Percentiles rank a stretch among this genome's conserved stretches.
Conservation (phyloP, 768 basidiomycete genomes). For the Podaxis mareebaensis region DNA sequence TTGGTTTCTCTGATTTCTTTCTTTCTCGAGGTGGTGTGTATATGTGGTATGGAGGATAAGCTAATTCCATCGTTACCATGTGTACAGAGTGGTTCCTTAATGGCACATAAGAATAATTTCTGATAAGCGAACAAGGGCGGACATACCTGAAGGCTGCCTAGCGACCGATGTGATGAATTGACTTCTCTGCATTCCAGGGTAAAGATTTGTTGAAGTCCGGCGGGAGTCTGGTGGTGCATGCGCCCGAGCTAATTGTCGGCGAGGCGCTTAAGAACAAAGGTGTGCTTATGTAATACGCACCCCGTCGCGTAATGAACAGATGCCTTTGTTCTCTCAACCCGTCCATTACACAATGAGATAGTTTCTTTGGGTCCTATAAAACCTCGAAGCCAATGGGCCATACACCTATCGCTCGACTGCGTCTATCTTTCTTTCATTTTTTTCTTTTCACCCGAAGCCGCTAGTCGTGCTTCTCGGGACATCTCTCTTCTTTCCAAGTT, state of each 20-base stretch:
- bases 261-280: neutral
- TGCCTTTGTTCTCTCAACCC: slow-evolving; percentile 2
- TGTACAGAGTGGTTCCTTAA: slow-evolving; percentile 5
- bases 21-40: neutral
- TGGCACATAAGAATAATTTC: slow-evolving; percentile 6
- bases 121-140: neutral
- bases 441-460: slow-evolving; percentile 17
- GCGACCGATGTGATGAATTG: neutral
- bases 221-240: neutral
- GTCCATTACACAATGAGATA: neutral
- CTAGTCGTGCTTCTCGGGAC: slow-evolving; percentile 27
- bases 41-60: neutral
- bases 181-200: neutral
- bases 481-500: neutral
- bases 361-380: neutral
- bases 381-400: neutral
- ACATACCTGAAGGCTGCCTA: neutral
- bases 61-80: neutral
- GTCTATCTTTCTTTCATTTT: slow-evolving; percentile 1
- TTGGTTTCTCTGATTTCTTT: slow-evolving; percentile 8
- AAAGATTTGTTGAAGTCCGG: neutral
- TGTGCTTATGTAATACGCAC: neutral
- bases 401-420: slow-evolving; percentile 2
- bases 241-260: neutral
- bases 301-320: neutral